Evolutionary conservation across 164 flowering plant genomes (phyloP).

Genomic region (Vitis labrusca): DNA sequence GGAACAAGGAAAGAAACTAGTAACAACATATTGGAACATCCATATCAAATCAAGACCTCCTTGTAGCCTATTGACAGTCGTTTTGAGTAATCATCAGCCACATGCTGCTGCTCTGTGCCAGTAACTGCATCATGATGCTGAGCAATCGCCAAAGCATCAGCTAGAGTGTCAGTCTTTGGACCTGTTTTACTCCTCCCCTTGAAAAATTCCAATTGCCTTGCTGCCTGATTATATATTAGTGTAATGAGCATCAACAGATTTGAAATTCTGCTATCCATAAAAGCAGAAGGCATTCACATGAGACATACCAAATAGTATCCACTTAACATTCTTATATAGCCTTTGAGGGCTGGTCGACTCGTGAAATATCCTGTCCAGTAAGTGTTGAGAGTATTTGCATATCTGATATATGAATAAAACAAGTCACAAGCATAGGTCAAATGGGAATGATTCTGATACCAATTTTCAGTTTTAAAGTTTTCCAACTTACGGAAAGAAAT

Average conservation of each 20-base stretch:
- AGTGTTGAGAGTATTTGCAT: constrained; percentile 83
- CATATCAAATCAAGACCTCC: constrained; percentile 45
- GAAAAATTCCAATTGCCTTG: constrained; percentile 84
- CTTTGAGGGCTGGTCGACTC: constrained; percentile 84
- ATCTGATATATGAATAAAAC: constrained; percentile 37
- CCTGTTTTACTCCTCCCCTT: constrained; percentile 60
- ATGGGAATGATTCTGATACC: too few relatives aligned
- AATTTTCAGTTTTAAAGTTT: too few relatives aligned
- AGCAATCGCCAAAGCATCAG: constrained; percentile 90
- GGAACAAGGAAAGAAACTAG: not conserved
- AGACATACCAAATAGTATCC: constrained; percentile 77
- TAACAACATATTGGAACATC: not conserved
- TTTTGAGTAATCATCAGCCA: constrained; percentile 89
- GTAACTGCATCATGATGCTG: constrained; percentile 99
- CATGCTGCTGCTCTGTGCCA: constrained; percentile 94
- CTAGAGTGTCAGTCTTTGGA: constrained; percentile 70
- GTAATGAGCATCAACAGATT: not conserved
- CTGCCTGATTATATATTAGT: constrained; percentile 56
- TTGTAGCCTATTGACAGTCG: constrained; percentile 71
- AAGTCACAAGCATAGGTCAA: too few relatives aligned
- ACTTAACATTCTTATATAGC: constrained; percentile 83
- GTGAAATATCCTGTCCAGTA: constrained; percentile 98
- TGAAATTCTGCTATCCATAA: not conserved
- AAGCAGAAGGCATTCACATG: not conserved
- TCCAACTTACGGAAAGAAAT: not conserved